These are phyloP conservation scores for Neocucurbitaria cava DNA, from an alignment of 2,329 filamentous ascomycete species.

Conservation along the genomic window DNA sequence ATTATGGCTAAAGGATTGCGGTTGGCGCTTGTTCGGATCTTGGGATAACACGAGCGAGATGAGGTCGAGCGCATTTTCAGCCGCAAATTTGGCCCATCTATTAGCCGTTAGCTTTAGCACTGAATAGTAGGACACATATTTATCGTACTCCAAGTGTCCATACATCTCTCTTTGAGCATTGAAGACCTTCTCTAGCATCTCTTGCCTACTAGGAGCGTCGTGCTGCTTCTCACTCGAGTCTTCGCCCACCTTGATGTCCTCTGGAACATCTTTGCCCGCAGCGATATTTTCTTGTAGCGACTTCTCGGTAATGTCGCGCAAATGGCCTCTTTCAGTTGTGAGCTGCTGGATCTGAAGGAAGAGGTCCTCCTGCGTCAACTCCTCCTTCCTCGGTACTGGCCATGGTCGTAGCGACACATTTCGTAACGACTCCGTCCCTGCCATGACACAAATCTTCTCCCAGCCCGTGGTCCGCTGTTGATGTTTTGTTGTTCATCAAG, in stretches of 20 bases:
- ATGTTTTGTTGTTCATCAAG: constrained; percentile 14
- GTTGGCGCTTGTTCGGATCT: constrained; percentile 34
- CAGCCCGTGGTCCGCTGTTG: constrained; percentile 3
- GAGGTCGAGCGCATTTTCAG: constrained; percentile 42
- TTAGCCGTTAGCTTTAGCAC: constrained; percentile 21
- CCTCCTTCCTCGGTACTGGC: constrained; percentile 59
- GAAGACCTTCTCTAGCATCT: constrained; percentile 49
- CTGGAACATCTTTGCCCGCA: constrained; percentile 48
- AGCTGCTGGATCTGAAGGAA: constrained; percentile 79
- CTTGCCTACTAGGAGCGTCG: constrained; percentile 45
- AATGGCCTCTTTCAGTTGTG: constrained; percentile 78
- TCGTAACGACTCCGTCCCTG: constrained; percentile 32
- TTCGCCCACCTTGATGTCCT: constrained; percentile 53
- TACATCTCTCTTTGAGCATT: constrained; percentile 52
- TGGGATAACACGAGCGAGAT: constrained; percentile 40
- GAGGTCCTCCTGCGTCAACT: constrained; percentile 62
- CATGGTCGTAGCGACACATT: constrained; percentile 69
- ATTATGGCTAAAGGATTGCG: constrained; percentile 35
- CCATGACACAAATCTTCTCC: constrained; percentile 23
- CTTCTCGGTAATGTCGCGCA: constrained; percentile 79
- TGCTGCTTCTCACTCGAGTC: constrained; percentile 52
- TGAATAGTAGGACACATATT: constrained; percentile 57
- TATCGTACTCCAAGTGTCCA: constrained; percentile 52
- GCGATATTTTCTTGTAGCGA: constrained; percentile 73
- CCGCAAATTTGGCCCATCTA: constrained; percentile 41